Percentiles rank a stretch among this genome's conserved stretches.
Conservation (phyloP, 805 yeast genomes). For the Candida tallmaniae region DNA sequence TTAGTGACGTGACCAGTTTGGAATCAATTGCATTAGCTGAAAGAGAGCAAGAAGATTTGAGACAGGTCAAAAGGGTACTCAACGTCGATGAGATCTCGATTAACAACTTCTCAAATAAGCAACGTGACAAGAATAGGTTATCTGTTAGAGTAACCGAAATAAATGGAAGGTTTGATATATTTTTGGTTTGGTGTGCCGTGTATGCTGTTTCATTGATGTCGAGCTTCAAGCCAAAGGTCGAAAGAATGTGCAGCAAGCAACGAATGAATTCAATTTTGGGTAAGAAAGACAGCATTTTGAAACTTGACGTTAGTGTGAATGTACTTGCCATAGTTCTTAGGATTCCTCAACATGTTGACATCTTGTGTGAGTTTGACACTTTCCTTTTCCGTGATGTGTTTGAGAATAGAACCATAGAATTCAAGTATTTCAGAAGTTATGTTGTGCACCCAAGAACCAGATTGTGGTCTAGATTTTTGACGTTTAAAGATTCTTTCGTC, state of each 20-base stretch:
- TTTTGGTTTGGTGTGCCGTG: slow-evolving; percentile 37
- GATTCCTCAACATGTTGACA: slow-evolving; percentile 44
- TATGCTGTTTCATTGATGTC: slow-evolving; percentile 34
- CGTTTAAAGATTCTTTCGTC: slow-evolving; percentile 21
- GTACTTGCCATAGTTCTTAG: slow-evolving; percentile 37
- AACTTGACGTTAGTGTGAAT: slow-evolving; percentile 26
- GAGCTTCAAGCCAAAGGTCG: slow-evolving; percentile 29
- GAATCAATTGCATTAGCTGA: slow-evolving; percentile 17
- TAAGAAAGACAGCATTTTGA: slow-evolving; percentile 17
- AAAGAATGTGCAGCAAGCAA: slow-evolving; percentile 21
- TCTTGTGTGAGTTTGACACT: slow-evolving; percentile 42
- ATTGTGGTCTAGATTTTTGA: slow-evolving; percentile 35
- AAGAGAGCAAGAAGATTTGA: slow-evolving; percentile 15
- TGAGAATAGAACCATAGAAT: slow-evolving; percentile 22
- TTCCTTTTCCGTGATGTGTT: slow-evolving; percentile 22
- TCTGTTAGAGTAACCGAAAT: slow-evolving; percentile 28
- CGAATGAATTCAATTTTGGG: slow-evolving; percentile 19
- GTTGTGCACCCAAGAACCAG: slow-evolving; percentile 48
- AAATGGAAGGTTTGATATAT: slow-evolving; percentile 36
- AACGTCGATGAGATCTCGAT: slow-evolving; percentile 21
- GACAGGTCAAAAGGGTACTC: slow-evolving; percentile 31
- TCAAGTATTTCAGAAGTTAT: slow-evolving; percentile 41
- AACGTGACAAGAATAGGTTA: slow-evolving; percentile 24
- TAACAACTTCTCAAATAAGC: slow-evolving; percentile 17
- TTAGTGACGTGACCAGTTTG: slow-evolving; percentile 32